These are phyloP conservation scores for Euphorbia tirucalli DNA, from an alignment of 345 rosid species.

Conservation along the genomic window DNA sequence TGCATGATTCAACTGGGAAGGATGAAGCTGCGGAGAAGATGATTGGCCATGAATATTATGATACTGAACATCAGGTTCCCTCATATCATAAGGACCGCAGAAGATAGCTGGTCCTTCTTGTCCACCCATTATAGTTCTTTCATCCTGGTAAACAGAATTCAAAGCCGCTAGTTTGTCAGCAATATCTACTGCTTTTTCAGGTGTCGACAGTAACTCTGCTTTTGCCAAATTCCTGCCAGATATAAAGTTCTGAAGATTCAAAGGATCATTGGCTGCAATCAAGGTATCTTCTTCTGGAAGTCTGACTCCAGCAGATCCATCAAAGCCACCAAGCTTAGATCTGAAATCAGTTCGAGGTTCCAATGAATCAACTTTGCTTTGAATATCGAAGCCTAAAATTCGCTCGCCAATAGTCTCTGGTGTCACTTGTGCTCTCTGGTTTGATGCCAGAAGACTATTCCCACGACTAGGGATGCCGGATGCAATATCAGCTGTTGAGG, in stretches of 20 bases:
- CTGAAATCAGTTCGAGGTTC: conserved; percentile 43
- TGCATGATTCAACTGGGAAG: conserved; percentile 52
- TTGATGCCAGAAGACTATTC: conserved; percentile 31
- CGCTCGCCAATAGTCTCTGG: conserved; percentile 48
- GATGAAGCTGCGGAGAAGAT: conserved; percentile 49
- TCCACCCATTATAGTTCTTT: conserved; percentile 44
- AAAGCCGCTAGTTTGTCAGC: conserved; percentile 62
- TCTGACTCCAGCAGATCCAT: conserved; percentile 25
- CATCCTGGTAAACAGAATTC: conserved; percentile 54
- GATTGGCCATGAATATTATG: conserved; percentile 38
- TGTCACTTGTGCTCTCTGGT: conserved; percentile 38
- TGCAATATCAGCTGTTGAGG: conserved; percentile 29
- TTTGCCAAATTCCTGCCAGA: conserved; percentile 42
- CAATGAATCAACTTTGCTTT: conserved; percentile 39
- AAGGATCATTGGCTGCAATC: conserved; percentile 32
- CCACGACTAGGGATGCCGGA: conserved; percentile 34
- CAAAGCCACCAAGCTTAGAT: conserved; percentile 36
- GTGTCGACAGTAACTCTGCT: conserved; percentile 41
- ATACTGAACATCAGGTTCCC: conserved; percentile 47
- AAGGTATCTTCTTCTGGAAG: conserved; percentile 62
- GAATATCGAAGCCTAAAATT: conserved; percentile 40
- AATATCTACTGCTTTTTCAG: conserved; percentile 43
- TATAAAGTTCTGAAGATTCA: conserved; percentile 35
- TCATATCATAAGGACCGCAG: conserved; percentile 47
- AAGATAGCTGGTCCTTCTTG: conserved; percentile 52